Evolutionary conservation across 164 flowering plant species (phyloP).

Genomic region (Piper longum): DNA sequence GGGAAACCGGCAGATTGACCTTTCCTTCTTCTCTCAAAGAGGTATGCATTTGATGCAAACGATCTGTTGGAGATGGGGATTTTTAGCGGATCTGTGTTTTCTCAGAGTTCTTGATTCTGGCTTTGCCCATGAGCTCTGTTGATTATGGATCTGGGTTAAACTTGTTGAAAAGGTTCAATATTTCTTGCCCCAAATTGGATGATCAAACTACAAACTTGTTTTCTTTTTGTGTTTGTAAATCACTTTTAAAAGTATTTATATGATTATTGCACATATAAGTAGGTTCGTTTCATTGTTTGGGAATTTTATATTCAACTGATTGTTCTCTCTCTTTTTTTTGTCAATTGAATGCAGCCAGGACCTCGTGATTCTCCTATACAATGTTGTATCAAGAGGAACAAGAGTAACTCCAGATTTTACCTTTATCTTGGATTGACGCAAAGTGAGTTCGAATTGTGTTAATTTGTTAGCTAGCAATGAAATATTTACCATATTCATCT

Average conservation of each 20-base stretch:
- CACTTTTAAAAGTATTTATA: no score
- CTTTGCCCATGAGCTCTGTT: neutral
- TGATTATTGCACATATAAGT: no score
- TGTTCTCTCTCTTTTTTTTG: neutral
- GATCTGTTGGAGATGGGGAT: neutral
- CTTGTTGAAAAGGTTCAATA: neutral
- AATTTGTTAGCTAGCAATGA: neutral
- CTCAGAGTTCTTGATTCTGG: neutral
- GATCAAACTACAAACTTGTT: no score
- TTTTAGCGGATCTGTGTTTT: neutral
- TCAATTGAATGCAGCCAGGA: conserved; percentile 40
- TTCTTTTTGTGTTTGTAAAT: no score
- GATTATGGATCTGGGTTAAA: neutral
- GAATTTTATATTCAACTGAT: no score
- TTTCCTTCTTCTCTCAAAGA: conserved; percentile 83
- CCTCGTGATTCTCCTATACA: conserved; percentile 50
- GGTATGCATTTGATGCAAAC: conserved; percentile 21
- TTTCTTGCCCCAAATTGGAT: no score
- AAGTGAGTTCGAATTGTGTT: conserved; percentile 17
- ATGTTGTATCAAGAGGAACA: conserved; percentile 55
- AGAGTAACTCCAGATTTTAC: conserved; percentile 49
- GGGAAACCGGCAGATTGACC: conserved; percentile 34
- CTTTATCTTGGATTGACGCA: conserved; percentile 45
- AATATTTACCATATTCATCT: neutral
- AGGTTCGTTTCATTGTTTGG: no score